Percentiles rank a stretch among this genome's conserved stretches.
Conservation (phyloP, 139 green algal species). For the Pleodorina starrii region DNA sequence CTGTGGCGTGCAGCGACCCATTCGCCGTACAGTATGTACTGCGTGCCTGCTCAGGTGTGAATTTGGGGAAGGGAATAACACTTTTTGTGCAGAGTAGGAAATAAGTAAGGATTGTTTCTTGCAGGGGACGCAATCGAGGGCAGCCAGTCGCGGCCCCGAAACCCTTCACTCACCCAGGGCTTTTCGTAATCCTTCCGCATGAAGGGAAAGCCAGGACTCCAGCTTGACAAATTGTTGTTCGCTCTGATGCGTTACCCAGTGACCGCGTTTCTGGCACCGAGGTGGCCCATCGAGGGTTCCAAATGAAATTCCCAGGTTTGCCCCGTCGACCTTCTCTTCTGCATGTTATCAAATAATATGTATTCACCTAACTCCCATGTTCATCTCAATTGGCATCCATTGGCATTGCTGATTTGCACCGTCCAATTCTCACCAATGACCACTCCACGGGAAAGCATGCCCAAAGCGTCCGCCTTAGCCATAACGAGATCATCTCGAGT, state of each 20-base stretch:
- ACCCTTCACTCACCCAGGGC: slow-evolving; percentile 45
- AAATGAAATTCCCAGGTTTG: slow-evolving; percentile 55
- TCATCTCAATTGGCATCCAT: neutral
- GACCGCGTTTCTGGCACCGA: slow-evolving; percentile 55
- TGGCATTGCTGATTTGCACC: too few relatives aligned
- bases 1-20: slow-evolving; percentile 53
- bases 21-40: slow-evolving; percentile 57
- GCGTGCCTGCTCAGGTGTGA: slow-evolving; percentile 33
- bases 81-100: too few relatives aligned
- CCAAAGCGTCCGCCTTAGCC: neutral
- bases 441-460: neutral
- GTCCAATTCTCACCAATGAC: neutral
- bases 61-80: too few relatives aligned
- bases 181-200: neutral
- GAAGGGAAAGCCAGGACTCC: neutral
- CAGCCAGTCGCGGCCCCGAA: too few relatives aligned
- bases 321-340: slow-evolving; percentile 59
- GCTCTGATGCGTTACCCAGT: slow-evolving; percentile 35
- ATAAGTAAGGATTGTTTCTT: too few relatives aligned
- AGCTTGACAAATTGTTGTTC: slow-evolving; percentile 58
- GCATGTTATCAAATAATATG: neutral
- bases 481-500: slow-evolving; percentile 50
- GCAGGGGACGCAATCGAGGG: too few relatives aligned
- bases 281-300: neutral
- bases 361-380: neutral